These are phyloP conservation scores for Auricularia sp. DNA, from an alignment of 768 basidiomycete species.

Conservation along the genomic window DNA sequence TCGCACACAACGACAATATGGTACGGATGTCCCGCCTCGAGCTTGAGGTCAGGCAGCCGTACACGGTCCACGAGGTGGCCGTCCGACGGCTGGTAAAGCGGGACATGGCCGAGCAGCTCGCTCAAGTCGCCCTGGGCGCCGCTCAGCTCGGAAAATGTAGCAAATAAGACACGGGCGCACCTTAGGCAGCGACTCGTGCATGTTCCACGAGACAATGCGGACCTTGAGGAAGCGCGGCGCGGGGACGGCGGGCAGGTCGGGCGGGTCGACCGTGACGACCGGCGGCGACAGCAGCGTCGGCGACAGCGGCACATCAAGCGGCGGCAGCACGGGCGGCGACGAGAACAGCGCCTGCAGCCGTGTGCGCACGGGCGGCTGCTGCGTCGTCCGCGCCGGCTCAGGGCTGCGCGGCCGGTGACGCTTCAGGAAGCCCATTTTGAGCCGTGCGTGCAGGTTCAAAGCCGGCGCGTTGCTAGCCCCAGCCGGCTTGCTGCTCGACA, in stretches of 20 bases:
- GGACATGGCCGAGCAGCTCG: constrained; percentile 58
- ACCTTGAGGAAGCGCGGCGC: constrained; percentile 44
- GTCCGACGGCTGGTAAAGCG: constrained; percentile 26
- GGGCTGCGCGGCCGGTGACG: neutral
- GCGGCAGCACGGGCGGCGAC: constrained; percentile 14
- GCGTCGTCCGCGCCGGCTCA: neutral
- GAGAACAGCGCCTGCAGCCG: constrained; percentile 47
- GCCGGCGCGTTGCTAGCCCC: too few species aligned
- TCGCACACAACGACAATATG: constrained; percentile 72
- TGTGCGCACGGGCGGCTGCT: constrained; percentile 27
- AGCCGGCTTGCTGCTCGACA: too few species aligned
- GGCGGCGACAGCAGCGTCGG: constrained; percentile 16
- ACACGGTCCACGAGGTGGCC: constrained; percentile 14
- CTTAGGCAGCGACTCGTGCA: constrained; percentile 77
- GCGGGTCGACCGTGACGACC: constrained; percentile 16
- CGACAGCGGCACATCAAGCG: constrained; percentile 17
- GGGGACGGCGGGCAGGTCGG: constrained; percentile 18
- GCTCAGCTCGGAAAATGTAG: constrained; percentile 3
- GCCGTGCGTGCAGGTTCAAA: neutral
- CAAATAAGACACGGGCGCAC: constrained; percentile 22
- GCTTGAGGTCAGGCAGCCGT: constrained; percentile 37
- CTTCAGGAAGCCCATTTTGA: neutral
- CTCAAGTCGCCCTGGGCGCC: constrained; percentile 55
- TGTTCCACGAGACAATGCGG: constrained; percentile 71
- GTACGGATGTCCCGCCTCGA: constrained; percentile 54